Evolutionary conservation across 2,329 filamentous ascomycete species (phyloP).

Genomic region (Fusarium sp.): DNA sequence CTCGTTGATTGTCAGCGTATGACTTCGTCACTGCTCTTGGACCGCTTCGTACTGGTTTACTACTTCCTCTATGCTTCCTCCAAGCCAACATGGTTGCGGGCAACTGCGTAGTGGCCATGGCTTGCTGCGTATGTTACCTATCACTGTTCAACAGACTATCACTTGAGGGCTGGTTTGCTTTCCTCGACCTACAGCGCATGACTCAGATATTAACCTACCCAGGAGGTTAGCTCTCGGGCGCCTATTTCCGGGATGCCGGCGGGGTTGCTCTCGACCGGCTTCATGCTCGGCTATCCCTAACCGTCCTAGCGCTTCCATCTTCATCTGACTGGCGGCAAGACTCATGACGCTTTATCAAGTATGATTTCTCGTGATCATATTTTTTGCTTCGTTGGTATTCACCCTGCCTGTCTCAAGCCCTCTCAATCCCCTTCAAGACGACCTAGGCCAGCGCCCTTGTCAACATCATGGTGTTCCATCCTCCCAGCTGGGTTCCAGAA

Average conservation of each 20-base stretch:
- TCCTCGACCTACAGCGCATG: not conserved
- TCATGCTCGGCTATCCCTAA: not conserved
- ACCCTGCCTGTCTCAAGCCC: not conserved
- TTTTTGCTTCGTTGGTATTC: not conserved
- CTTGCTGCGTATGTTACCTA: not conserved
- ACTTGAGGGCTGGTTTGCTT: not conserved
- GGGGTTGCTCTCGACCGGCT: not conserved
- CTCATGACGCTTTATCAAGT: not conserved
- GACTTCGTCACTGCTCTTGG: accelerated
- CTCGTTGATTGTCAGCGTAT: not conserved
- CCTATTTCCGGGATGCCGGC: not conserved
- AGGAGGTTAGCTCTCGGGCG: not conserved
- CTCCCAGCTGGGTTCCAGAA: not conserved
- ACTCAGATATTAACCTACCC: not conserved
- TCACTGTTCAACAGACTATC: not conserved
- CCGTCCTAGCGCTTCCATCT: not conserved
- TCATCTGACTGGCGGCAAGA: not conserved
- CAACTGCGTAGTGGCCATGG: not conserved
- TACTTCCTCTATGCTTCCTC: constrained; percentile 50
- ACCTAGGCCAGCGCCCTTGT: not conserved
- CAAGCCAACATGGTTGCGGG: constrained; percentile 49
- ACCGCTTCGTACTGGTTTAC: constrained; percentile 18
- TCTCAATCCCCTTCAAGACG: not conserved
- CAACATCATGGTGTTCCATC: not conserved
- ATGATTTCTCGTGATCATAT: not conserved